Conservation (phyloP, 2,329 filamentous ascomycete species). For the Aureobasidium sp. region DNA sequence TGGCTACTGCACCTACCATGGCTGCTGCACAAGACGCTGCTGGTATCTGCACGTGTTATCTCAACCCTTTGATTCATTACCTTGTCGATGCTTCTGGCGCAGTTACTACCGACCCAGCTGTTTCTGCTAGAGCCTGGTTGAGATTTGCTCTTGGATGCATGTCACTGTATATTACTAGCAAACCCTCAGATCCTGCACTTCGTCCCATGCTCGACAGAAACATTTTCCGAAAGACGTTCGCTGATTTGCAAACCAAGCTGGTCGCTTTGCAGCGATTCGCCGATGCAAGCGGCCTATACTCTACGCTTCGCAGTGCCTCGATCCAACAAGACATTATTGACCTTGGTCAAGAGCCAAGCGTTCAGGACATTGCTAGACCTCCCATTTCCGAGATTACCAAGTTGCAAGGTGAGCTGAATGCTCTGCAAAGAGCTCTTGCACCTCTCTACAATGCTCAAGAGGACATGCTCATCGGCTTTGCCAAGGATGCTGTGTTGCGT, state of each 20-base stretch:
- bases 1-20: background rate
- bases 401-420: constrained; percentile 71
- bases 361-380: constrained; percentile 66
- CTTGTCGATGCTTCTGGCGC: constrained; percentile 1
- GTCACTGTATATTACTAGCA: constrained; percentile 76
- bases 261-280: constrained; percentile 60
- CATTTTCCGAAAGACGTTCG: constrained; percentile 50
- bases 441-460: constrained; percentile 2
- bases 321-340: constrained; percentile 48
- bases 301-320: constrained; percentile 59
- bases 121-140: constrained; percentile 53
- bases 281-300: constrained; percentile 59
- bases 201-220: constrained; percentile 56
- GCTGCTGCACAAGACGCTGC: background rate
- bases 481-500: constrained; percentile 16
- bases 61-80: constrained; percentile 1
- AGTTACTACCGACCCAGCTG: background rate
- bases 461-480: constrained; percentile 7
- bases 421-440: constrained; percentile 12
- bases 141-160: constrained; percentile 68
- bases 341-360: constrained; percentile 57
- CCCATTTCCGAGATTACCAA: constrained; percentile 58
- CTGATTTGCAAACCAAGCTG: constrained; percentile 51
- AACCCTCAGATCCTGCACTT: constrained; percentile 72
- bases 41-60: constrained; percentile 6